Evolutionary conservation across 805 yeast genomes (phyloP).

Genomic region (Nakazawaea peltata): DNA sequence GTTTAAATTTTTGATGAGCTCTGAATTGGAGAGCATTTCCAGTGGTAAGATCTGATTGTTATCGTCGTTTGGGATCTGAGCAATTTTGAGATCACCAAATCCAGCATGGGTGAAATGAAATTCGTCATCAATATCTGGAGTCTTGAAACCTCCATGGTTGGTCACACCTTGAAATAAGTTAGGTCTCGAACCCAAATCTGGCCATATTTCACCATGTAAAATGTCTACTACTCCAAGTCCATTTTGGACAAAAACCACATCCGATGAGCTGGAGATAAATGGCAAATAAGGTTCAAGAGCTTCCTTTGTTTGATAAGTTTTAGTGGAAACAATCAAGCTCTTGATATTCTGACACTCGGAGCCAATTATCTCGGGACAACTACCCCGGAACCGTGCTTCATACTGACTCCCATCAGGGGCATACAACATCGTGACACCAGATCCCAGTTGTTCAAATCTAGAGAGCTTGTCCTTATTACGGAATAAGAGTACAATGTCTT

Average conservation of each 20-base stretch:
- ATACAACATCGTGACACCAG: constrained; percentile 24
- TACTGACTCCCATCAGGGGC: constrained; percentile 11
- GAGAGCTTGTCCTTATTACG: constrained; percentile 32
- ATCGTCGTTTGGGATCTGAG: constrained; percentile 39
- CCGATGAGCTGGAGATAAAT: constrained; percentile 39
- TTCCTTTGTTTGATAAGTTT: constrained; percentile 61
- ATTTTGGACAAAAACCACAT: constrained; percentile 69
- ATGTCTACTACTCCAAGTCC: constrained; percentile 69
- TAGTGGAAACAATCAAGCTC: constrained; percentile 61
- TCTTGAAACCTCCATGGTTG: constrained; percentile 73
- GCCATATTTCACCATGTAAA: constrained; percentile 48
- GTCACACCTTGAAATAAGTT: constrained; percentile 65
- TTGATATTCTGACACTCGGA: constrained; percentile 3
- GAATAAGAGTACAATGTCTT: constrained; percentile 30
- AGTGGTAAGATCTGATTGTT: constrained; percentile 2
- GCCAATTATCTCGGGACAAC: constrained; percentile 9
- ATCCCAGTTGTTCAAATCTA: constrained; percentile 31
- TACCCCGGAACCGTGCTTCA: constrained; percentile 14
- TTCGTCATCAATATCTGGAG: constrained; percentile 21
- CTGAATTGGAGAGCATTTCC: constrained; percentile 12
- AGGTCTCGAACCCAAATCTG: constrained; percentile 37
- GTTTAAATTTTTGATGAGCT: constrained; percentile 15
- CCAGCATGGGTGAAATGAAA: constrained; percentile 64
- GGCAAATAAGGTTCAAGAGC: constrained; percentile 54
- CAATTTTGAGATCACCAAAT: constrained; percentile 50